Evolutionary conservation across 805 yeast species (phyloP), one percentile per base, ranked within the genome.

Genomic region (Monosporozyma aquatica): DNA sequence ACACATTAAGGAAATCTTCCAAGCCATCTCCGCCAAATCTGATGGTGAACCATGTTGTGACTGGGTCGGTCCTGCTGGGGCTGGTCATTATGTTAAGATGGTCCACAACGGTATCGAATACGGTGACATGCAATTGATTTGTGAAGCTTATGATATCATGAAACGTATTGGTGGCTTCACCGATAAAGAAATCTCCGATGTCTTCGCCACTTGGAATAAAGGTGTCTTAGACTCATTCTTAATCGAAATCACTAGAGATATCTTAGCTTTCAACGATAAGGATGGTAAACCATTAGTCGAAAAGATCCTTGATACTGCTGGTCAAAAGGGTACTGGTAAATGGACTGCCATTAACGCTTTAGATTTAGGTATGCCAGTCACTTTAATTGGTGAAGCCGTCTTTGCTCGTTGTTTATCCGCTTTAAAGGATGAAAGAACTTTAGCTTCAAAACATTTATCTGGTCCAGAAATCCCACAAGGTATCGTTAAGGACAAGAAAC

Each of bases 41-140:
- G 96, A 92, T 63, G 96, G 95, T 59, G 97, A 92, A 74, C 96
- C 98, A 65, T 90, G 98, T 74, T 90, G 98, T 74, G 98, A 90
- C 79, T 90, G 98, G 98, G 97, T 90, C 58, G 98, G 98, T 62
- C 95, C 90, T 56, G 95, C 95, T 48, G 98, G 98, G 69, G 80
- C 97, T 37, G 98, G 98, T 62, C 98, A 90, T 72, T 90, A 82
- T 72, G 97, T 90, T 65, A 90, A 90, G 77, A 92, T 92, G 98
- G 97, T 92, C 52, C 98, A 90, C 78, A 90, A 90, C 68, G 98
- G 98, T 84, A 90, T 90, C 59, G 98, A 90, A 74, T 90, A 90
- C 70, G 98, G 97, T 78, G 98, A 90, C 72, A 90, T 90, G 98
- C 98, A 90, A 75, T 78, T 90, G 76, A 90, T 90, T 66, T 81